These are phyloP conservation scores for Lojkania enalia DNA, from an alignment of 2,329 filamentous ascomycete species.

Conservation along the genomic window DNA sequence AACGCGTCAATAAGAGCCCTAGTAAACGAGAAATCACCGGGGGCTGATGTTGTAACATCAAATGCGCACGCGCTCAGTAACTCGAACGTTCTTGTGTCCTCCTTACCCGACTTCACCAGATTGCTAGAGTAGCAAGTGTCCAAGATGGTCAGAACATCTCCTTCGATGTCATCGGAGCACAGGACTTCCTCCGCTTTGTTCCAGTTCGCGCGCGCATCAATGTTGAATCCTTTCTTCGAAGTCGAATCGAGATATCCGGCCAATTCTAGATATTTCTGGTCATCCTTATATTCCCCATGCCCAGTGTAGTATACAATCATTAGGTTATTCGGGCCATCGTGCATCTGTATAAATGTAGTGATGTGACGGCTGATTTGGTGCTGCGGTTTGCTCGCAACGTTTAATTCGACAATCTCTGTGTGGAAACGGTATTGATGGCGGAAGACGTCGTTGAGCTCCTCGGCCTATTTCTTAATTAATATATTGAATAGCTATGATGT, in stretches of 20 bases:
- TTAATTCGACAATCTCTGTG: slow-evolving; percentile 37
- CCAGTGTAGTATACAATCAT: slow-evolving; percentile 48
- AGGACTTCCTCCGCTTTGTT: slow-evolving; percentile 38
- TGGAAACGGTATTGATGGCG: slow-evolving; percentile 33
- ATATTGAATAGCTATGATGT: not conserved
- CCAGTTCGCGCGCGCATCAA: slow-evolving; percentile 38
- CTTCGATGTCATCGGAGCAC: slow-evolving; percentile 30
- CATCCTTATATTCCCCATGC: slow-evolving; percentile 34
- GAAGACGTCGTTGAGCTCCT: slow-evolving; percentile 35
- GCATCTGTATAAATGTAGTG: slow-evolving; percentile 29
- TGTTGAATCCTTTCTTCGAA: slow-evolving; percentile 23
- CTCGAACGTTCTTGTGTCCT: slow-evolving; percentile 35
- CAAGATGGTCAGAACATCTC: slow-evolving; percentile 43
- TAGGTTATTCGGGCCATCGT: slow-evolving; percentile 37
- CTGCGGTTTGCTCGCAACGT: slow-evolving; percentile 36
- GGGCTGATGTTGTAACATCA: slow-evolving; percentile 31
- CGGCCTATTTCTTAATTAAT: slow-evolving; percentile 20
- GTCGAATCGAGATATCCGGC: slow-evolving; percentile 21
- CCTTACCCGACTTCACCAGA: slow-evolving; percentile 30
- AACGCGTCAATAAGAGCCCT: slow-evolving; percentile 39
- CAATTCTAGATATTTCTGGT: slow-evolving; percentile 30
- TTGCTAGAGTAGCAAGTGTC: slow-evolving; percentile 47
- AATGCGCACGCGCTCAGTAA: slow-evolving; percentile 36
- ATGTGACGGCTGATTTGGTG: slow-evolving; percentile 38
- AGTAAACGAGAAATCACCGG: slow-evolving; percentile 38